These are phyloP conservation scores for Tetrapisispora taiwanensis DNA, from an alignment of 805 yeast species.

Conservation along the genomic window DNA sequence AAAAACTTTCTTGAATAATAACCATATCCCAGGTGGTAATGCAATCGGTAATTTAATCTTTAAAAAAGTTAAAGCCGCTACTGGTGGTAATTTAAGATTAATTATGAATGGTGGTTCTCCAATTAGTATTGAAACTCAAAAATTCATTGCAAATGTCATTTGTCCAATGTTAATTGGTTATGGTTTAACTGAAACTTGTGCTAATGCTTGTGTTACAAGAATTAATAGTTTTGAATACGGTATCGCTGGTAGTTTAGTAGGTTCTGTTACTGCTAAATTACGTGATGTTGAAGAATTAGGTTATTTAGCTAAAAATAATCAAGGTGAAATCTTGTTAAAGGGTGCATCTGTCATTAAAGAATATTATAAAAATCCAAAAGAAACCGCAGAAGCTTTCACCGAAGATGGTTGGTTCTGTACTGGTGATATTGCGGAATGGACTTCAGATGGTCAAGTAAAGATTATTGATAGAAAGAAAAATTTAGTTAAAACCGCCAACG, in stretches of 20 bases:
- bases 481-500: slow-evolving; percentile 88
- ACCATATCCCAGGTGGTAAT: slow-evolving; percentile 64
- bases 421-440: slow-evolving; percentile 96
- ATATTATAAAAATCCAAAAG: slow-evolving; percentile 75
- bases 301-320: slow-evolving; percentile 77
- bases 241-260: slow-evolving; percentile 73
- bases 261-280: slow-evolving; percentile 77
- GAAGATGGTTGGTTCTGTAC: slow-evolving; percentile 92
- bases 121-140: slow-evolving; percentile 69
- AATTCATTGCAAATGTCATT: slow-evolving; percentile 62
- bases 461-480: slow-evolving; percentile 93
- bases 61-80: slow-evolving; percentile 82
- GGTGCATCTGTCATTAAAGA: slow-evolving; percentile 68
- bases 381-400: slow-evolving; percentile 63
- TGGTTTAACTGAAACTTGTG: slow-evolving; percentile 94
- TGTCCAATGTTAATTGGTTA: slow-evolving; percentile 89
- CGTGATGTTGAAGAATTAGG: slow-evolving; percentile 89
- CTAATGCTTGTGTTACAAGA: slow-evolving; percentile 66
- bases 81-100: slow-evolving; percentile 77
- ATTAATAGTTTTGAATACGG: slow-evolving; percentile 60
- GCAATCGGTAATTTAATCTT: slow-evolving; percentile 60
- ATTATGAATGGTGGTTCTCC: slow-evolving; percentile 92
- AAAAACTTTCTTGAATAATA: slow-evolving; percentile 51
- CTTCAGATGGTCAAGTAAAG: slow-evolving; percentile 63
- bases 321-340: slow-evolving; percentile 81